Evolutionary conservation across 225 moss, liverwort and hornwort species (phyloP), one percentile per base, ranked within the genome.

Genomic region (Ulota crispa): DNA sequence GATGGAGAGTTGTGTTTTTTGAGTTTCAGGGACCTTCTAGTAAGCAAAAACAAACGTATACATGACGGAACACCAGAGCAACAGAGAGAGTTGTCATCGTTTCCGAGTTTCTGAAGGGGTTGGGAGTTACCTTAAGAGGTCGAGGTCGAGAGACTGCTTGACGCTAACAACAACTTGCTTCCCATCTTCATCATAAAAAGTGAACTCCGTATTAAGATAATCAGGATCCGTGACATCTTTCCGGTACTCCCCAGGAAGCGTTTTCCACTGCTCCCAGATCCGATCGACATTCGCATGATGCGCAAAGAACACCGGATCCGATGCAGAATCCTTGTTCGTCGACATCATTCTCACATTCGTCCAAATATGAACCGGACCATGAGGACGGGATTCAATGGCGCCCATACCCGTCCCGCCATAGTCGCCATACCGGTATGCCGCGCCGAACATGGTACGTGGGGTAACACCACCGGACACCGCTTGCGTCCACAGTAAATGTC

Each of bases 121-220:
- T 24, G 10, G 4, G 13, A 19, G 15, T 78, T 78, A 90, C 78
- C 91, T 82, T 12, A 91, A 31, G n/a, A 81, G 84, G 7, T 43
- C 2, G 24, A 84, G 74, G 28, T 87, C 83, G 26, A 91, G 80
- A 1, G 83, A 66, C 27, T 92, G 87, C 2, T 24, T 21, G 6
- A 91, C 82, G 26, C 80, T 91, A 18, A 86, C 74, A 16, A 74
- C 77, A 18, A 86, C 89, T n/a, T 89, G 81, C 21, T 91, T 64
- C 2, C 86, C 89, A 67, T 89, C 67, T n/a, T 92, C 93, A 23
- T 93, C 90, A 21, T 87, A 93, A 70, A 93, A 92, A 3, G 87
- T 83, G 39, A 93, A 90, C 19, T 80, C 75, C 0, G 92, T 86
- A 24, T 90, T n/a, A 18, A 93, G 83, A 27, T 80, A 93, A 37